A percentile compares a stretch with the other conserved stretches of the same genome.
Evolutionary conservation across 108 stramenopile genomes (phyloP).

Genomic region (Discostella pseudostelligera): DNA sequence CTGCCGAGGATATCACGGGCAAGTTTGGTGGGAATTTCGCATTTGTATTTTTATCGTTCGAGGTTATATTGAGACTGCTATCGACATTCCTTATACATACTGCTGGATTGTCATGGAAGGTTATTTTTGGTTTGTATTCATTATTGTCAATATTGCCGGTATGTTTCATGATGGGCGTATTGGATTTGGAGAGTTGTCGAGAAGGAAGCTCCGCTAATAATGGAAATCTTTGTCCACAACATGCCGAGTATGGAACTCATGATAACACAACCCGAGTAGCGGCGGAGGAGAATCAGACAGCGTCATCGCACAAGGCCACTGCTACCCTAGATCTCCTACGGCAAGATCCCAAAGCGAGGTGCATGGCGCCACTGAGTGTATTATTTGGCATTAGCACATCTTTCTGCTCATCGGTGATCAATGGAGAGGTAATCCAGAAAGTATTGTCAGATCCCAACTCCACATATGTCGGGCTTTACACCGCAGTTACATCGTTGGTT

Average conservation of each 20-base stretch:
- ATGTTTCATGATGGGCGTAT: conserved; percentile 44
- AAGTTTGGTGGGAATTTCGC: conserved; percentile 74
- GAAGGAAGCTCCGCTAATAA: too few species aligned
- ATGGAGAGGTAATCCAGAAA: conserved; percentile 67
- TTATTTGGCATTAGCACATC: conserved; percentile 72
- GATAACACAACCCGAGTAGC: too few species aligned
- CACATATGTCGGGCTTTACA: conserved; percentile 64
- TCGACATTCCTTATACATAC: conserved; percentile 57
- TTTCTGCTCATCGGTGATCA: conserved; percentile 72
- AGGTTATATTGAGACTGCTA: conserved; percentile 60
- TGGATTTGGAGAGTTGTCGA: conserved; percentile 22
- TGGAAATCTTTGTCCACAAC: not conserved
- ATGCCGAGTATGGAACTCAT: too few species aligned
- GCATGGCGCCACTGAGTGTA: conserved; percentile 73
- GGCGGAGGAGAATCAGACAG: not conserved
- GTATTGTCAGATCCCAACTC: conserved; percentile 57
- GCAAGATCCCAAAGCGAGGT: conserved; percentile 76
- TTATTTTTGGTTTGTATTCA: conserved; percentile 64
- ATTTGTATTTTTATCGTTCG: conserved; percentile 67
- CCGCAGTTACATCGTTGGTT: conserved; percentile 51
- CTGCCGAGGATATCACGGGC: conserved; percentile 48
- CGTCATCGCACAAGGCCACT: conserved; percentile 47
- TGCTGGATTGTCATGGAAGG: conserved; percentile 44
- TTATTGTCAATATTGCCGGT: conserved; percentile 48
- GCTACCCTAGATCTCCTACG: conserved; percentile 60